These are phyloP conservation scores for Zymoseptoria crescenta DNA, from an alignment of 2,329 filamentous ascomycete species.

Conservation along the genomic window DNA sequence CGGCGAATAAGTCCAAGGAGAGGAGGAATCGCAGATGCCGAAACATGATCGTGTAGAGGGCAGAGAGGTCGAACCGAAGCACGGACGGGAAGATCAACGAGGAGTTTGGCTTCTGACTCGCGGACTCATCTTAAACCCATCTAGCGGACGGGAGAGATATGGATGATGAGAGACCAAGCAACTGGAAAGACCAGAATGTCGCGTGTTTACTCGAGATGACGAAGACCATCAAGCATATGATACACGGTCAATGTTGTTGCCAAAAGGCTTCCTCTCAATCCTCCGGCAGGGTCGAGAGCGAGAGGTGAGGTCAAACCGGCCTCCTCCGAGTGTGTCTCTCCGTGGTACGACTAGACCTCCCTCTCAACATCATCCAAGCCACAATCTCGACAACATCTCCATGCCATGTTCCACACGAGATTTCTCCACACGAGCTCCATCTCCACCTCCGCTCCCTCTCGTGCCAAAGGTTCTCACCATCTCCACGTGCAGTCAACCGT, in stretches of 20 bases:
- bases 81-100: slow-evolving; percentile 3
- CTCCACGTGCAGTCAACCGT: not conserved
- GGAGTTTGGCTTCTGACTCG: not conserved
- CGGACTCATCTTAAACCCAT: not conserved
- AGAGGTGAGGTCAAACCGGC: too few relatives aligned
- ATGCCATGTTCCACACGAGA: not conserved
- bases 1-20: slow-evolving; percentile 33
- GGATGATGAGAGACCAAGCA: not conserved
- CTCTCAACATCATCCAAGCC: not conserved
- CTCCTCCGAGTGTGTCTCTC: too few relatives aligned
- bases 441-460: not conserved
- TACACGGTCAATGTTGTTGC: too few relatives aligned
- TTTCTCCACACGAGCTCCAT: too few relatives aligned
- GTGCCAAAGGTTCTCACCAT: not conserved
- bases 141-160: not conserved
- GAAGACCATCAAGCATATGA: too few relatives aligned
- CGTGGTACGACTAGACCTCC: too few relatives aligned
- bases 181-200: too few relatives aligned
- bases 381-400: not conserved
- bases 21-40: slow-evolving; percentile 17
- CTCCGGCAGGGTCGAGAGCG: too few relatives aligned
- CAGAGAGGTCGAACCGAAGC: not conserved
- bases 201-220: too few relatives aligned
- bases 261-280: too few relatives aligned
- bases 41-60: slow-evolving; percentile 13